Evolutionary conservation across 257 asterid species (phyloP), one percentile per base, ranked within the genome.

Genomic region (Gardenia jasminoides): DNA sequence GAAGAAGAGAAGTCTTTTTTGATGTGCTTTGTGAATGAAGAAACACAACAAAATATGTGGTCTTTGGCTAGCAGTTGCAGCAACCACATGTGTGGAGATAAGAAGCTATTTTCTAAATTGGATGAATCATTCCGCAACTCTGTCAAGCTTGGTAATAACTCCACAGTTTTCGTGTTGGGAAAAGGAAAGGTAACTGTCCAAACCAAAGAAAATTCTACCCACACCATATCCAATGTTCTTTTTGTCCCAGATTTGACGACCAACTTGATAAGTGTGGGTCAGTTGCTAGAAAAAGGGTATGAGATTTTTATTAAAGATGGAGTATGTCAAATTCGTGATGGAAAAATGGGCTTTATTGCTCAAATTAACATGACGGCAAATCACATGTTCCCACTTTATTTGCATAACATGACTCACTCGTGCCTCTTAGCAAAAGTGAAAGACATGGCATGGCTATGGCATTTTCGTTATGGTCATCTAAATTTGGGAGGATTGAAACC

Each of bases 201-300:
- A 31, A 47, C 76, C 0, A 82, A 76, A 12, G 24, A 0, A 16
- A 62, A 69, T 44, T 13, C 41, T 24, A 20, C 0, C 0, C n/a
- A 70, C 0, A 24, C 47, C 10, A 70, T 81, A 0, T 50, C 75
- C 10, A 62, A 85, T 50, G 59, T 85, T 0, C 4, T 82, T 0
- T 77, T 39, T 77, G 82, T 77, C 6, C 84, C 69, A 24, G 44
- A 58, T 47, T 67, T 77, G 9, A 80, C 72, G 19, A 80, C 48
- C 10, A 81, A 84, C 10, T 24, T 80, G 10, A 39, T 78, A 4
- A 84, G 81, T 28, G 16, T 79, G 36, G 84, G 76, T 17, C 80
- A 82, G 22, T 68, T 84, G 0, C 80, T 76, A 72, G 73, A 83
- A 16, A 83, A 80, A 0, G 64, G 78, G 1, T 77, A 33, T 22